These are phyloP conservation scores for Lasiosphaeriaceae sp. DNA, from an alignment of 495 filamentous ascomycete species.

Conservation along the genomic window DNA sequence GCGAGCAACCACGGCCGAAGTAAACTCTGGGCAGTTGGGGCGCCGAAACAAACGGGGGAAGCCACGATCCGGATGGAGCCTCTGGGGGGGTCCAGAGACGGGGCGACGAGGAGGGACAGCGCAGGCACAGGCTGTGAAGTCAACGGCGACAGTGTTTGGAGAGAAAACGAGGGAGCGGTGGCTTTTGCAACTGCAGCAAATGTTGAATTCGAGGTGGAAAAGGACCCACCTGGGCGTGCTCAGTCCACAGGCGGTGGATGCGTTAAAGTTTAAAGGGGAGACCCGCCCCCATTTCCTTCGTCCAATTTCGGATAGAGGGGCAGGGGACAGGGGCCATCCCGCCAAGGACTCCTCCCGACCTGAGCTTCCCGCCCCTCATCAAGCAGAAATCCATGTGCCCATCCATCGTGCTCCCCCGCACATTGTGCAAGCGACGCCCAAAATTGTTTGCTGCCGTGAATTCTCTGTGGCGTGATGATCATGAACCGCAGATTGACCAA, in stretches of 20 bases:
- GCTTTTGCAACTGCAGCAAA: slow-evolving; percentile 1
- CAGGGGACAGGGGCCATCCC: not conserved
- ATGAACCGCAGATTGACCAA: too few relatives aligned
- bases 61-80: not conserved
- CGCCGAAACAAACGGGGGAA: not conserved
- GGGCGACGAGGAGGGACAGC: not conserved
- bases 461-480: too few relatives aligned
- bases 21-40: not conserved
- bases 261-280: not conserved
- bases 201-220: not conserved
- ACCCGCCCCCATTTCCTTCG: not conserved
- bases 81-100: not conserved
- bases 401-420: not conserved
- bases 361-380: not conserved
- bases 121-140: not conserved
- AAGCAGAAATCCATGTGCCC: not conserved
- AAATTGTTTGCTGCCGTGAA: too few relatives aligned
- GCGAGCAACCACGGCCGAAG: not conserved
- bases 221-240: not conserved
- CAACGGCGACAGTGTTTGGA: not conserved
- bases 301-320: not conserved
- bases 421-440: too few relatives aligned
- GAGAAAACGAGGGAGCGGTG: not conserved
- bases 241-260: not conserved
- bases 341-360: too few relatives aligned